These are phyloP conservation scores for Mycena metata DNA, from an alignment of 768 basidiomycete genomes.

Conservation along the genomic window DNA sequence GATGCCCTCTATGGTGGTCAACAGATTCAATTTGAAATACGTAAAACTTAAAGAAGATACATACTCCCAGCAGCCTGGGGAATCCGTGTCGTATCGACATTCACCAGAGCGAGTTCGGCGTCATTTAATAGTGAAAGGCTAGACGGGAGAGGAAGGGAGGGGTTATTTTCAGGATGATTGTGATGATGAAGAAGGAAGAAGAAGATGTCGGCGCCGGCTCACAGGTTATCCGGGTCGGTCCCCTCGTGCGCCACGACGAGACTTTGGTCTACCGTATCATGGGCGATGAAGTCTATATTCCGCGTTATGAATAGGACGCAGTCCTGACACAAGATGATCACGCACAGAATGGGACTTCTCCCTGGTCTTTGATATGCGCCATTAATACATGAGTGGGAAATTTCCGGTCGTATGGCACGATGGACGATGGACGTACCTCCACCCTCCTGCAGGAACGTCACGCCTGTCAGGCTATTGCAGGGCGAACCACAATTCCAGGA, in stretches of 20 bases:
- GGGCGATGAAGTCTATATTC: constrained; percentile 51
- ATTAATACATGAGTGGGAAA: background rate
- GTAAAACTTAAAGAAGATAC: no score
- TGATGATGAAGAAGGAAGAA: no score
- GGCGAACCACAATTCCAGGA: constrained; percentile 40
- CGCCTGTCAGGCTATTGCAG: constrained; percentile 21
- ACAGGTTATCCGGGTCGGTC: constrained; percentile 52
- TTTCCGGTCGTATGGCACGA: no score
- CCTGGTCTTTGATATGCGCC: constrained; percentile 48
- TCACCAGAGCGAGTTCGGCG: constrained; percentile 44
- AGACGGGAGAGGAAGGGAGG: no score
- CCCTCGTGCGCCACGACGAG: constrained; percentile 61
- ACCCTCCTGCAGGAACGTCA: constrained; percentile 42
- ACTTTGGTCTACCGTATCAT: constrained; percentile 49
- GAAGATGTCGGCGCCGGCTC: constrained; percentile 10
- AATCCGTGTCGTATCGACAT: constrained; percentile 48
- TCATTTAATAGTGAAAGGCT: constrained; percentile 57
- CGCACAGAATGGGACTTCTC: constrained; percentile 48
- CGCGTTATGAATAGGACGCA: no score
- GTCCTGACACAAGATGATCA: background rate
- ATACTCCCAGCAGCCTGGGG: constrained; percentile 44
- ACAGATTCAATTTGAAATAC: background rate
- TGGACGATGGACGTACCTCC: constrained; percentile 45
- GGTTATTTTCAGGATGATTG: no score
- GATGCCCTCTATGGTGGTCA: constrained; percentile 42